phyloP scores from a whole-genome alignment of 331 rosid genomes.

The Cydonia oblonga region DNA sequence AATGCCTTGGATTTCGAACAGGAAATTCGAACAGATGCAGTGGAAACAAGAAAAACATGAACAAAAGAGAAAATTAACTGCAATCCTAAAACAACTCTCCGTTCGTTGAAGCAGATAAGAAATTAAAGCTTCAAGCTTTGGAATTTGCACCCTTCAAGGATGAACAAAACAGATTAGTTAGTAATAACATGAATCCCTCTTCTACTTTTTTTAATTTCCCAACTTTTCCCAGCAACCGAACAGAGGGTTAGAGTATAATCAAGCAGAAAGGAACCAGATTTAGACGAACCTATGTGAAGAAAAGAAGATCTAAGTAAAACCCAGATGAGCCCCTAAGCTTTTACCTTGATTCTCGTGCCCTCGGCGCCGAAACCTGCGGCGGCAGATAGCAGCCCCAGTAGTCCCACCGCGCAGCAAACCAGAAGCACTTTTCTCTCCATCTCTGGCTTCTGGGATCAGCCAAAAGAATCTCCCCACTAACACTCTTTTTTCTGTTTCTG shows the following conservation, averaged over 20 bases:
- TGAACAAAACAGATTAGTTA: background rate
- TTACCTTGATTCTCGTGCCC: slow-evolving; percentile 69
- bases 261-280: background rate
- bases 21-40: no score
- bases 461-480: background rate
- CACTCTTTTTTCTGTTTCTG: no score
- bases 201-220: background rate
- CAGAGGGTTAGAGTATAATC: background rate
- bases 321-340: background rate
- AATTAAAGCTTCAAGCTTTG: background rate
- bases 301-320: slow-evolving; percentile 2
- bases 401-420: slow-evolving; percentile 39
- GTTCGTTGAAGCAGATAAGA: background rate
- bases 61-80: no score
- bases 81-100: background rate
- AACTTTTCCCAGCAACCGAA: slow-evolving; percentile 8
- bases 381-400: slow-evolving; percentile 56
- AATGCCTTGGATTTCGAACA: background rate
- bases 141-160: background rate
- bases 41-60: no score
- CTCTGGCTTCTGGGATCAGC: background rate
- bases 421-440: slow-evolving; percentile 58
- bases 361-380: slow-evolving; percentile 80
- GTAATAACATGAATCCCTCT: background rate
- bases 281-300: background rate